Evolutionary conservation across 768 basidiomycete genomes (phyloP).

Genomic region (Omphalotus guepiniiformis): DNA sequence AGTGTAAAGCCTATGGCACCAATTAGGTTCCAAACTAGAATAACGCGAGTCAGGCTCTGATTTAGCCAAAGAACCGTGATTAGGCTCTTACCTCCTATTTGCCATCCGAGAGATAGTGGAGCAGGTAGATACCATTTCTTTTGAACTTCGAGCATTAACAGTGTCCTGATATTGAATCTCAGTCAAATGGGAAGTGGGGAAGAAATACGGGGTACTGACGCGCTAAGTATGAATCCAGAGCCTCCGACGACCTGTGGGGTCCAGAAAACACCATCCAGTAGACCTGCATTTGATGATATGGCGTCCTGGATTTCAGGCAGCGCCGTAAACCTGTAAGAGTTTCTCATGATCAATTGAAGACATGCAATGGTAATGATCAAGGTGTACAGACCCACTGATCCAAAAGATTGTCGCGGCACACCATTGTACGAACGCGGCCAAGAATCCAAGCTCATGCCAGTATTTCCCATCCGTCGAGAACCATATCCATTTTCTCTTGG

Average conservation of each 20-base stretch:
- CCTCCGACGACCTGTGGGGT: slow-evolving; percentile 62
- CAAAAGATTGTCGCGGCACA: slow-evolving; percentile 59
- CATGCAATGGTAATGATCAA: too few species aligned
- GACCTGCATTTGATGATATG: slow-evolving; percentile 22
- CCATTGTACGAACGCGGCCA: slow-evolving; percentile 47
- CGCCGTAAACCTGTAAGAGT: slow-evolving; percentile 27
- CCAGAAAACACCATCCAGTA: slow-evolving; percentile 52
- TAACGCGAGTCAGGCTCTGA: neutral
- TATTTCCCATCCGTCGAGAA: slow-evolving; percentile 32
- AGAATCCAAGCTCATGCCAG: slow-evolving; percentile 43
- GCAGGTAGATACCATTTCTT: slow-evolving; percentile 47
- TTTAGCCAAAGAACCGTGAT: neutral
- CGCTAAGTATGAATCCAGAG: slow-evolving; percentile 50
- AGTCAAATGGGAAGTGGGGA: too few species aligned
- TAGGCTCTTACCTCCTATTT: slow-evolving; percentile 34
- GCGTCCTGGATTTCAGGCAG: slow-evolving; percentile 32
- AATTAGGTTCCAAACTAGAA: slow-evolving; percentile 53
- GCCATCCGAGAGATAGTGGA: slow-evolving; percentile 50
- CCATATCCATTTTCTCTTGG: slow-evolving; percentile 29
- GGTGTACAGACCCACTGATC: slow-evolving; percentile 40
- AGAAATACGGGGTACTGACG: slow-evolving; percentile 20
- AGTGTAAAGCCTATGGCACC: slow-evolving; percentile 56
- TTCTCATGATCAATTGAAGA: neutral
- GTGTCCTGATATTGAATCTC: slow-evolving; percentile 24
- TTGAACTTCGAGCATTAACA: slow-evolving; percentile 55